Evolutionary conservation across 179 eudicot genomes (phyloP).

Genomic region (Sideroxylon spinosum): DNA sequence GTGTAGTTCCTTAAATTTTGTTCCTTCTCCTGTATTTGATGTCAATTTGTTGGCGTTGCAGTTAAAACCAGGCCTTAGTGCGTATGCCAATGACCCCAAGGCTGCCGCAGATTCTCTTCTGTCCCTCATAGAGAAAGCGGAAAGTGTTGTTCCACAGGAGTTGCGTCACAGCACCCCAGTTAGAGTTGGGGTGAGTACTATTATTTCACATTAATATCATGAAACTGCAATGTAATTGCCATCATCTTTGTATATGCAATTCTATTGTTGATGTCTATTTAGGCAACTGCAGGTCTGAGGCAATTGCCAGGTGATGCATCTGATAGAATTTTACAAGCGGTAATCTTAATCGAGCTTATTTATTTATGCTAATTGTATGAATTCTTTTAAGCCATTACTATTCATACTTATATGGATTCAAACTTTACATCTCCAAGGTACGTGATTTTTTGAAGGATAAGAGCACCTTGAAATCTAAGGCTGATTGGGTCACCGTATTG

Average conservation of each 20-base stretch:
- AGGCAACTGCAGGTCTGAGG: slow-evolving; percentile 99
- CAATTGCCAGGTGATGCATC: slow-evolving; percentile 81
- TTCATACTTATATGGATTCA: slow-evolving; percentile 12
- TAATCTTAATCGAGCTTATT: slow-evolving; percentile 18
- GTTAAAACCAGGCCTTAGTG: slow-evolving; percentile 88
- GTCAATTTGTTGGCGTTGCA: slow-evolving; percentile 20
- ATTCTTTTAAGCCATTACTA: slow-evolving; percentile 2
- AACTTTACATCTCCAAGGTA: slow-evolving; percentile 47
- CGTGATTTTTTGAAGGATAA: slow-evolving; percentile 56
- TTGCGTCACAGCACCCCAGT: slow-evolving; percentile 73
- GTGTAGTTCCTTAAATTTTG: too few species aligned
- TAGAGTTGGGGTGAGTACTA: slow-evolving; percentile 77
- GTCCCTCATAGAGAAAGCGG: slow-evolving; percentile 59
- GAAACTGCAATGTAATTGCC: not conserved
- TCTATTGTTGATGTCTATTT: slow-evolving; percentile 18
- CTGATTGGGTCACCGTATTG: slow-evolving; percentile 75
- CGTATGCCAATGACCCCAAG: slow-evolving; percentile 68
- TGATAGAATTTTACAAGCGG: slow-evolving; percentile 92
- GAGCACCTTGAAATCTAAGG: slow-evolving; percentile 58
- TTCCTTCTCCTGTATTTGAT: too few species aligned
- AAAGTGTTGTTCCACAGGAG: slow-evolving; percentile 61
- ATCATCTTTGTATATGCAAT: not conserved
- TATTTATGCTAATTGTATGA: not conserved
- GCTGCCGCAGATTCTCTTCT: slow-evolving; percentile 76
- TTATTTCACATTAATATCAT: not conserved